These are phyloP conservation scores for Jasminum sambac DNA, from an alignment of 257 asterid species.

Conservation along the genomic window DNA sequence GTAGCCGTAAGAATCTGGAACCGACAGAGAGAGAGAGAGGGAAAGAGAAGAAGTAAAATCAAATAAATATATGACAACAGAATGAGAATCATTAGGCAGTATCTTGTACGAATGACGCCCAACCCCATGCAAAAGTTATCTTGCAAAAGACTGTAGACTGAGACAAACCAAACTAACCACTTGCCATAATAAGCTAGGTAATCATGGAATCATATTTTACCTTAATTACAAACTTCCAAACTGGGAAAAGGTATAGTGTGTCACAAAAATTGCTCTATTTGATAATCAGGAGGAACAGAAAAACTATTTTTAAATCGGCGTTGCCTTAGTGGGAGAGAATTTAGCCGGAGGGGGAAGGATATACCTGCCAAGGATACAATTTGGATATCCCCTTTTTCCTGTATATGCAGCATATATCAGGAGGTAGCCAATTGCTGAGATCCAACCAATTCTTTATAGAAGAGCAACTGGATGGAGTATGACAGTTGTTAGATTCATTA, in stretches of 20 bases:
- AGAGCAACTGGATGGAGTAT: slow-evolving; percentile 66
- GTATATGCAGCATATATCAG: slow-evolving; percentile 77
- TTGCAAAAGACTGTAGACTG: background rate
- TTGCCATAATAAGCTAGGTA: background rate
- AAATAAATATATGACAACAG: background rate
- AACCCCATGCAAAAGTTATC: background rate
- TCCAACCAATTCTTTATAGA: slow-evolving; percentile 55
- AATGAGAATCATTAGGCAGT: background rate
- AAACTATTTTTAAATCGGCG: background rate
- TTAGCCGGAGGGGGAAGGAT: slow-evolving; percentile 20
- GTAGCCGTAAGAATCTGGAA: too few species aligned
- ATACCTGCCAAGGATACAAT: slow-evolving; percentile 95
- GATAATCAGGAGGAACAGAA: background rate
- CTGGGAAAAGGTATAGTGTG: slow-evolving; percentile 9
- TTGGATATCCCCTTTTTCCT: slow-evolving; percentile 79
- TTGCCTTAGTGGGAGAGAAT: slow-evolving; percentile 14
- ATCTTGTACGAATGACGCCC: background rate
- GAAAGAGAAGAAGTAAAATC: background rate
- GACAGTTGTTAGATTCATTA: slow-evolving; percentile 39
- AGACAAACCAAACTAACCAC: background rate
- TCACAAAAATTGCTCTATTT: slow-evolving; percentile 6
- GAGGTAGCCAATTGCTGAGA: slow-evolving; percentile 86
- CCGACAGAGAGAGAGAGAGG: background rate
- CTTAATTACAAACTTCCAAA: background rate
- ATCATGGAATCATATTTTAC: background rate